Evolutionary conservation across 148 eudicot species (phyloP).

Genomic region (Chenopodium suecicum): DNA sequence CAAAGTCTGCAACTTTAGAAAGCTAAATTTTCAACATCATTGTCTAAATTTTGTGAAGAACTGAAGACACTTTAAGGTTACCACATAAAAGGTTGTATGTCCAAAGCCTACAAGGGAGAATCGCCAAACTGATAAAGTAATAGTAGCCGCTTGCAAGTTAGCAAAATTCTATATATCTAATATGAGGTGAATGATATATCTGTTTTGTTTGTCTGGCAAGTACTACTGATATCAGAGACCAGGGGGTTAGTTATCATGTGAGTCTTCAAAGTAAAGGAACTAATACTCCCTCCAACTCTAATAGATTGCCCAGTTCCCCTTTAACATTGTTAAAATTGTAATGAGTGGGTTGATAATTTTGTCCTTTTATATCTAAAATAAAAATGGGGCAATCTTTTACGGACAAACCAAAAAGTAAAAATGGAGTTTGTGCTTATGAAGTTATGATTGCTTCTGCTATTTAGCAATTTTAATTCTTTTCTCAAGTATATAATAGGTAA

Average conservation of each 20-base stretch:
- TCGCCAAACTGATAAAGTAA: not conserved
- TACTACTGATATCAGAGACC: not conserved
- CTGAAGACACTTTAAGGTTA: not conserved
- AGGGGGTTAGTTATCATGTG: not conserved
- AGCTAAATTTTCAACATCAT: not conserved
- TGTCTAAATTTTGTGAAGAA: not conserved
- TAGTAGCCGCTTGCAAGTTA: not conserved
- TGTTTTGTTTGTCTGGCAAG: slow-evolving; percentile 8
- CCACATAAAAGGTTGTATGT: not conserved
- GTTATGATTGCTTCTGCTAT: not conserved
- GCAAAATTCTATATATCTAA: not conserved
- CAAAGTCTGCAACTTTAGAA: not conserved
- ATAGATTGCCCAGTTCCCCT: no score
- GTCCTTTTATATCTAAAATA: no score
- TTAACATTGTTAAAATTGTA: no score
- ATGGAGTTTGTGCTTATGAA: not conserved
- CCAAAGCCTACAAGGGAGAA: not conserved
- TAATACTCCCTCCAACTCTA: no score
- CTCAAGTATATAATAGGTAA: not conserved
- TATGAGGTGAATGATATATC: not conserved
- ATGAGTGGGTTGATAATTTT: no score
- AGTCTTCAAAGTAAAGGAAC: not conserved
- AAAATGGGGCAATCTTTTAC: no score
- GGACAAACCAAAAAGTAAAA: no score
- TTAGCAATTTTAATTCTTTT: not conserved